phyloP scores from a whole-genome alignment of 2,329 filamentous ascomycete species.

The Nemania sp. region DNA sequence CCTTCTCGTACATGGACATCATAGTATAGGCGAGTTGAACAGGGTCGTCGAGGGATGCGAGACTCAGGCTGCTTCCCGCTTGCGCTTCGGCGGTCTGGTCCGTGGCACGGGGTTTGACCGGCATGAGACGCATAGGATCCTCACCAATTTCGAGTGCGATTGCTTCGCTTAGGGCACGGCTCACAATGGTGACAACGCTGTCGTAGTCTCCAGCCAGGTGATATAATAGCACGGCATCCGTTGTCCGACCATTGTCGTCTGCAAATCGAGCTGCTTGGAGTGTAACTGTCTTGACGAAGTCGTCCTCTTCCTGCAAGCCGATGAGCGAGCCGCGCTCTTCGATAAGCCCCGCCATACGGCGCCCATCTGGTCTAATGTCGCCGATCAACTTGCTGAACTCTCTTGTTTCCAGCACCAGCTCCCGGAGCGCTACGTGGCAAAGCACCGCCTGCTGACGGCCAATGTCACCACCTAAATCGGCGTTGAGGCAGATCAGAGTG shows the following conservation, averaged over 20 bases:
- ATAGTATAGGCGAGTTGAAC: slow-evolving; percentile 63
- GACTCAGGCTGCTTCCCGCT: slow-evolving; percentile 61
- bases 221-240: slow-evolving; percentile 92
- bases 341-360: slow-evolving; percentile 82
- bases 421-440: slow-evolving; percentile 90
- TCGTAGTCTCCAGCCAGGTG: slow-evolving; percentile 96
- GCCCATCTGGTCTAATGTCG: slow-evolving; percentile 85
- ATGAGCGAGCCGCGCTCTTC: slow-evolving; percentile 85
- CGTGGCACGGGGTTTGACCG: slow-evolving; percentile 71
- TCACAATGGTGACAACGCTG: slow-evolving; percentile 87
- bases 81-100: slow-evolving; percentile 46
- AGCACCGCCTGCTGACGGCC: slow-evolving; percentile 78
- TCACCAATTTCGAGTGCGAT: slow-evolving; percentile 85
- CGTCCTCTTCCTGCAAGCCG: slow-evolving; percentile 75
- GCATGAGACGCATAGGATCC: slow-evolving; percentile 76
- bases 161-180: slow-evolving; percentile 86
- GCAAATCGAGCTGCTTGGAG: slow-evolving; percentile 89
- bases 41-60: slow-evolving; percentile 64
- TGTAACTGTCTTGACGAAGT: slow-evolving; percentile 91
- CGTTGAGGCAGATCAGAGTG: slow-evolving; percentile 86
- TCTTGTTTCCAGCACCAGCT: slow-evolving; percentile 93
- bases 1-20: slow-evolving; percentile 66
- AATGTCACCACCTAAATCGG: slow-evolving; percentile 74
- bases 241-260: slow-evolving; percentile 90
- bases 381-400: slow-evolving; percentile 94